These are phyloP conservation scores for Coemansia sp. DNA, from an alignment of 192 early-diverging fungal genomes.

Conservation along the genomic window DNA sequence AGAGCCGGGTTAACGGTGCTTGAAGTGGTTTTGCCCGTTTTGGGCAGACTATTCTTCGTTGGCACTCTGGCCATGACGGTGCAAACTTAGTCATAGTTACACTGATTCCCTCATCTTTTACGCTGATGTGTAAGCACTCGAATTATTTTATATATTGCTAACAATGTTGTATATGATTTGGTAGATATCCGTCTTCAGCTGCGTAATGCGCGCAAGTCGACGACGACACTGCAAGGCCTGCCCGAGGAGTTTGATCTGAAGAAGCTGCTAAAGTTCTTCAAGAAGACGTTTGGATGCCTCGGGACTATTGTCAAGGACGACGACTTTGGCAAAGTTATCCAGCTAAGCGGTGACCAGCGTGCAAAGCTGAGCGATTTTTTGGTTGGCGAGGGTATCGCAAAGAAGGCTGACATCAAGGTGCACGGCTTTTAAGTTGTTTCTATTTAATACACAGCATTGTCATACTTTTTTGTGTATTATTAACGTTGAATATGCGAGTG, in stretches of 20 bases:
- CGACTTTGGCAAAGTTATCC: constrained; percentile 87
- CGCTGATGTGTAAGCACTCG: too few species aligned
- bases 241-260: constrained; percentile 83
- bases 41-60: constrained; percentile 26
- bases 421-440: constrained; percentile 85
- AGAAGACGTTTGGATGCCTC: constrained; percentile 95
- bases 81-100: constrained; percentile 60
- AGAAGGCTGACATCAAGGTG: constrained; percentile 85
- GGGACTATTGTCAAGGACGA: constrained; percentile 93
- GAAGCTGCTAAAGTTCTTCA: constrained; percentile 92
- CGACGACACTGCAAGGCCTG: constrained; percentile 94
- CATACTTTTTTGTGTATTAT: not conserved
- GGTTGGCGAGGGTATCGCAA: constrained; percentile 71
- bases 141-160: not conserved
- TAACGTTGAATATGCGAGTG: not conserved
- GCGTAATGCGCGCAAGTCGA: constrained; percentile 94
- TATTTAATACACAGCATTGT: constrained; percentile 1
- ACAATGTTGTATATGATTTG: constrained; percentile 1
- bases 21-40: not conserved
- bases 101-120: constrained; percentile 41
- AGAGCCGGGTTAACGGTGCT: constrained; percentile 1
- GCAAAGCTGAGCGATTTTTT: constrained; percentile 79
- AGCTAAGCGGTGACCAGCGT: constrained; percentile 95
- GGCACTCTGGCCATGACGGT: constrained; percentile 38
- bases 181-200: constrained; percentile 97